Conservation (phyloP, 371 early-diverging fungal genomes). For the Dentiscutata heterogama region DNA sequence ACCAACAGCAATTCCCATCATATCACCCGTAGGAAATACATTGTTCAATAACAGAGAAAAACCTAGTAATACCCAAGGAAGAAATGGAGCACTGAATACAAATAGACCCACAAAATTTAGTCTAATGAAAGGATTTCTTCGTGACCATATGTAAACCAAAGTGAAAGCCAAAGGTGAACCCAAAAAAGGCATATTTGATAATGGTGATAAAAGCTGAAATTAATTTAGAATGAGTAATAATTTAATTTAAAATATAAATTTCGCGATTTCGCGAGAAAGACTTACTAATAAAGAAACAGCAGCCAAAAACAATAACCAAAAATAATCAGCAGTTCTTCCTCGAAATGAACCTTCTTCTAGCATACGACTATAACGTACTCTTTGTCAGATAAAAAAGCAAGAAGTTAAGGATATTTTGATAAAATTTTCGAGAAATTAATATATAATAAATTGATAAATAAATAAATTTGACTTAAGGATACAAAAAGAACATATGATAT, state of each 20-base stretch:
- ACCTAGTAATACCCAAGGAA: constrained; percentile 91
- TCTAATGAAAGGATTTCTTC: constrained; percentile 87
- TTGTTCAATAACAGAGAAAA: constrained; percentile 82
- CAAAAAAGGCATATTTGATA: constrained; percentile 83
- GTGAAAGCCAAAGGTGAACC: constrained; percentile 87
- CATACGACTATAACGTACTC: constrained; percentile 89
- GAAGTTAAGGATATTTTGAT: constrained; percentile 24
- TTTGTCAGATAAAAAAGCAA: constrained; percentile 48
- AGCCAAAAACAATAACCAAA: constrained; percentile 84
- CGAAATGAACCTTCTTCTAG: constrained; percentile 95
- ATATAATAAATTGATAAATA: not conserved
- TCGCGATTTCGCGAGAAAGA: not conserved
- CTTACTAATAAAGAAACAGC: constrained; percentile 70
- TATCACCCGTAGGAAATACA: constrained; percentile 81
- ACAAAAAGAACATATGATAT: constrained; percentile 96
- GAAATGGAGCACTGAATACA: constrained; percentile 91
- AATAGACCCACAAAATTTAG: constrained; percentile 92
- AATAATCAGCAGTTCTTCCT: constrained; percentile 90
- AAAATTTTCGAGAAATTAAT: not conserved
- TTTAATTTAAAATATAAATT: not conserved
- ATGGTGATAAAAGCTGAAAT: constrained; percentile 72
- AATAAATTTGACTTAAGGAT: constrained; percentile 52
- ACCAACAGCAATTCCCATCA: constrained; percentile 89
- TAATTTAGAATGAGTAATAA: not conserved
- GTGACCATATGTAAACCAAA: constrained; percentile 96